Base-by-base conservation (phyloP, 768 basidiomycete genomes). In the Botryobasidium botryosum region DNA sequence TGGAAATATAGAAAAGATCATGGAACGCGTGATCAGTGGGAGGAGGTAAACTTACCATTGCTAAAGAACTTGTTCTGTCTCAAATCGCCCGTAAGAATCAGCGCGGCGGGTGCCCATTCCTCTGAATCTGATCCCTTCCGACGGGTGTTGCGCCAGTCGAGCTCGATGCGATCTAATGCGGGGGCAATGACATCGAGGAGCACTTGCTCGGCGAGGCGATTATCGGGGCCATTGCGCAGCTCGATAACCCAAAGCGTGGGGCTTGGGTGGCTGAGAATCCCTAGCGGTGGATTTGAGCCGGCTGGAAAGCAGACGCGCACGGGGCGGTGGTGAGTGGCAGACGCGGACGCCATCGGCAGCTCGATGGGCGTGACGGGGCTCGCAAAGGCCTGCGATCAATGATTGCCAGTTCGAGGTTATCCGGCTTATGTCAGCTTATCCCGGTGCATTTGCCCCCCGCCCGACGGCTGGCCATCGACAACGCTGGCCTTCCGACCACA, bases 61-160 rank as follows among this genome's bases (percentile, higher is more conserved):
- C 79, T 84, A 60, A 88, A 88, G 67, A 85, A 88, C 60, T 86
- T 87, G 59, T 85, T 74, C 58, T 88, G 84, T 48, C 69, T 67
- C 50, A 65, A 68, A 47, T 71, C 73, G 3, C 84, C 84, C 6
- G 81, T 75, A 43, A 88, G 77, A 49, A 87, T 76, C 24, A 88
- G 59, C 3, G 79, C 75, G 31, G 82, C 84, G 42, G 66, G 67
- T 25, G 74, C 78, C 5, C 64, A 66, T 17, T 61, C 60, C 51
- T 66, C 66, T 5, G 17, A 25, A 40, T 39, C 25, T 7, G 28
- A 26, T 20, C 1, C 35, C 15, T 35, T 36, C 5, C 17, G 36
- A 46, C 43, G 32, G 31, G 31, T 39, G 52, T 71, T 65, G 12
- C 70, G 62, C 84, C 85, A 88, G 45, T 79, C 72, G 26, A 64